These are phyloP conservation scores for Xylariaceae sp. DNA, from an alignment of 2,329 filamentous ascomycete genomes.

Conservation along the genomic window DNA sequence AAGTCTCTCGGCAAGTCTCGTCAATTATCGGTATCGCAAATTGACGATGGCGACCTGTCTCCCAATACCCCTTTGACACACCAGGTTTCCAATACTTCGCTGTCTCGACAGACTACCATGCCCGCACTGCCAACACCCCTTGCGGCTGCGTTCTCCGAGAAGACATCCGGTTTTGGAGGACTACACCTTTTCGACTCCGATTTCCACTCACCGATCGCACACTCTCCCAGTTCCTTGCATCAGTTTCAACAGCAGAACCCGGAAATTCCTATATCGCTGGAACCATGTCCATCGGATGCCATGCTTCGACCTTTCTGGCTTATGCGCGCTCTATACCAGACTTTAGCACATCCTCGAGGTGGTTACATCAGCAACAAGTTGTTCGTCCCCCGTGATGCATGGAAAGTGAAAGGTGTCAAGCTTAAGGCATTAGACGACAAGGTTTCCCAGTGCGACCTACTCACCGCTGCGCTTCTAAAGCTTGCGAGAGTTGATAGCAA, in stretches of 20 bases:
- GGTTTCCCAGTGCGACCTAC: conserved; percentile 81
- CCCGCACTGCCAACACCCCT: conserved; percentile 66
- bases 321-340: conserved; percentile 91
- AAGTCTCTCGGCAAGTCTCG: conserved; percentile 64
- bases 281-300: conserved; percentile 85
- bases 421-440: conserved; percentile 91
- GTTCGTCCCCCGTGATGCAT: conserved; percentile 89
- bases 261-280: conserved; percentile 72
- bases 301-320: conserved; percentile 96
- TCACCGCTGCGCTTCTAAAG: conserved; percentile 84
- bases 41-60: conserved; percentile 64
- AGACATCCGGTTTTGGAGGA: conserved; percentile 54
- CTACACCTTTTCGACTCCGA: conserved; percentile 80
- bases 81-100: conserved; percentile 47
- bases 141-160: conserved; percentile 56
- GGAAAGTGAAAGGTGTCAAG: conserved; percentile 91
- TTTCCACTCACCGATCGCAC: conserved; percentile 61
- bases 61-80: conserved; percentile 71
- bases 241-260: conserved; percentile 46
- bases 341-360: conserved; percentile 82
- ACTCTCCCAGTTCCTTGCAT: conserved; percentile 61
- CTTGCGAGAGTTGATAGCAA: conserved; percentile 79
- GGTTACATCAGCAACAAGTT: conserved; percentile 89
- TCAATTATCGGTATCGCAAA: conserved; percentile 63
- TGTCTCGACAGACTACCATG: conserved; percentile 50